Percentiles rank a stretch among this genome's conserved stretches.
Conservation (phyloP, 2,329 filamentous ascomycete species). For the Penicillium olsonii region DNA sequence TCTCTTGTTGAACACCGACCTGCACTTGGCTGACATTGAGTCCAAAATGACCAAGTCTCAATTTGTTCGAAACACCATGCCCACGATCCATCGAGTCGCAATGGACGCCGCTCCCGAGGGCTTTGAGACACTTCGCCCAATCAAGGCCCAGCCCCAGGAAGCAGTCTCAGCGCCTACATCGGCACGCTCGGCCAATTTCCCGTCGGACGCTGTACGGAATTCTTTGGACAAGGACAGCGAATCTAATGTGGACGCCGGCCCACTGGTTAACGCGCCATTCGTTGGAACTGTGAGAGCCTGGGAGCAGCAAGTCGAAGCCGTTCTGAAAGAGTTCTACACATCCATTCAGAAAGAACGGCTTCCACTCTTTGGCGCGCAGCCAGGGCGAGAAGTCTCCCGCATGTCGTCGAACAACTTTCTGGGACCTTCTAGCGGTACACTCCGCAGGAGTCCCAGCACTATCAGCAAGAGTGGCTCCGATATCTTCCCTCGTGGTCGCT, state of each 20-base stretch:
- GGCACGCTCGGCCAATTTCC: constrained; percentile 24
- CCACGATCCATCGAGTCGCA: constrained; percentile 77
- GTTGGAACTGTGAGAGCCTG: constrained; percentile 75
- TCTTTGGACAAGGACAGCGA: constrained; percentile 25
- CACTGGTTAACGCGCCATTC: constrained; percentile 76
- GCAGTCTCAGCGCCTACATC: constrained; percentile 19
- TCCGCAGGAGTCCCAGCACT: constrained; percentile 85
- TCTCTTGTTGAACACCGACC: constrained; percentile 90
- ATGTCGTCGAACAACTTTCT: constrained; percentile 63
- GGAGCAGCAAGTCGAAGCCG: constrained; percentile 86
- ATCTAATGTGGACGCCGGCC: constrained; percentile 51
- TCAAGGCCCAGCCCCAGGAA: constrained; percentile 44
- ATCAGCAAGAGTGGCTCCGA: constrained; percentile 93
- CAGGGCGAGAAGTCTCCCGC: constrained; percentile 41
- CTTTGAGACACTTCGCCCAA: constrained; percentile 58
- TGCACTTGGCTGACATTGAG: constrained; percentile 93
- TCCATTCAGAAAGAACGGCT: constrained; percentile 87
- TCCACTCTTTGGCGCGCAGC: constrained; percentile 74
- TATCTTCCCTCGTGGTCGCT: constrained; percentile 67
- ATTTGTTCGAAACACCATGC: constrained; percentile 95
- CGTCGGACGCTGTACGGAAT: constrained; percentile 13
- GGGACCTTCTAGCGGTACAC: constrained; percentile 65
- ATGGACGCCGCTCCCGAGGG: constrained; percentile 69
- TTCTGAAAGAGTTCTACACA: constrained; percentile 86
- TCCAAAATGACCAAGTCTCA: constrained; percentile 94